phyloP scores from a whole-genome alignment of 805 yeast genomes.

The Jamesozyma gamospora region DNA sequence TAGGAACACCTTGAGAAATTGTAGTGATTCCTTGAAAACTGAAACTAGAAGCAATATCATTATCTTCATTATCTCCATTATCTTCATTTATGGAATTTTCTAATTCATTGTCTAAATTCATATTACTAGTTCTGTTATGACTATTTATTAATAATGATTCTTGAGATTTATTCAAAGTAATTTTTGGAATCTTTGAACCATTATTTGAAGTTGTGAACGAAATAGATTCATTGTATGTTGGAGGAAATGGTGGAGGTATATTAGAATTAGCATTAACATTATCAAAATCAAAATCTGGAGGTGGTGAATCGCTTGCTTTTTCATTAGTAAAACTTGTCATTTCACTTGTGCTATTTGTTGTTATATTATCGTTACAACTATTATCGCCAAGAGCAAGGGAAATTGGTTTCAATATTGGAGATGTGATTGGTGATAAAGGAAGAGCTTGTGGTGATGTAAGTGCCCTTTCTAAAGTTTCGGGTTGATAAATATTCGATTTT shows the following conservation, averaged over 20 bases:
- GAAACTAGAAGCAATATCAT: slow-evolving; percentile 13
- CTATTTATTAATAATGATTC: slow-evolving; percentile 6
- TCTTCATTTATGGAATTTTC: slow-evolving; percentile 4
- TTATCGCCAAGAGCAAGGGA: slow-evolving; percentile 11
- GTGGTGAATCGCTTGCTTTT: slow-evolving; percentile 6
- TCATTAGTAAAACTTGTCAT: not conserved
- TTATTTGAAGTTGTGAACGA: too few species aligned
- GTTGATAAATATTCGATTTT: slow-evolving; percentile 45
- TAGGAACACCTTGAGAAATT: slow-evolving; percentile 22
- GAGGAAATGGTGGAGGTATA: slow-evolving; percentile 26
- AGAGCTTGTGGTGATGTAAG: slow-evolving; percentile 56
- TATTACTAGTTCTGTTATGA: slow-evolving; percentile 1
- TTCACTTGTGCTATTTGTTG: not conserved
- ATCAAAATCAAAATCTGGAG: slow-evolving; percentile 16
- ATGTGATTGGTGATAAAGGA: slow-evolving; percentile 45
- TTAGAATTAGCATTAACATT: not conserved
- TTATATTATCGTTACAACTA: not conserved
- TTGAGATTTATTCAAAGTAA: slow-evolving; percentile 8
- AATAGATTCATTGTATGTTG: slow-evolving; percentile 25
- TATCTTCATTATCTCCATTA: slow-evolving; percentile 5
- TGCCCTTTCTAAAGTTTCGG: slow-evolving; percentile 36
- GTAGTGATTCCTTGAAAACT: slow-evolving; percentile 10
- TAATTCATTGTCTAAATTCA: slow-evolving; percentile 4
- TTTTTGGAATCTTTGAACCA: slow-evolving; percentile 4
- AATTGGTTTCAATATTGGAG: slow-evolving; percentile 42